Evolutionary conservation across 139 green algal genomes (phyloP).

Genomic region (Picochlorum sp.): DNA sequence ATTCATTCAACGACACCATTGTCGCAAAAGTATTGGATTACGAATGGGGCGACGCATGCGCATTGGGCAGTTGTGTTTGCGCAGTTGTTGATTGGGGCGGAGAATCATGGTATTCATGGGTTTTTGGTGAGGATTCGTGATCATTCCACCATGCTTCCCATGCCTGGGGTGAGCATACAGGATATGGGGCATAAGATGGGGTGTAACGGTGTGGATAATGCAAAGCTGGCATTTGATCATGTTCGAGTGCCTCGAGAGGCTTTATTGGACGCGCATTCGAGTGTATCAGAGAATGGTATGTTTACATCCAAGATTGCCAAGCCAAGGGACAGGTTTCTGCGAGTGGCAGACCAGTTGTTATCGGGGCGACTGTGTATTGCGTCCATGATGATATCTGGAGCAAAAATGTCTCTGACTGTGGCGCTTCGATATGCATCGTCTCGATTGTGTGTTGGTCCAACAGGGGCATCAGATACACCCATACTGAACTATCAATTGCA

Average conservation of each 20-base stretch:
- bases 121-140: constrained; percentile 80
- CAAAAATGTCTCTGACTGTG: constrained; percentile 59
- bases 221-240: constrained; percentile 72
- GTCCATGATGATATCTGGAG: constrained; percentile 70
- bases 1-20: constrained; percentile 5
- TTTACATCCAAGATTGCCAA: constrained; percentile 56
- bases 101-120: constrained; percentile 79
- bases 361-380: constrained; percentile 85
- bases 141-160: constrained; percentile 22
- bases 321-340: constrained; percentile 64
- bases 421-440: constrained; percentile 62
- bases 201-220: constrained; percentile 87
- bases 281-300: constrained; percentile 49
- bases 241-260: constrained; percentile 56
- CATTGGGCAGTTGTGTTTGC: constrained; percentile 85
- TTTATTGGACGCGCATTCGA: constrained; percentile 65
- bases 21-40: constrained; percentile 71
- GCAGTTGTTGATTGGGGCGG: constrained; percentile 49
- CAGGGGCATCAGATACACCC: constrained; percentile 70
- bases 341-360: constrained; percentile 83
- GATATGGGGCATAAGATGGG: constrained; percentile 81
- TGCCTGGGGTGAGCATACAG: constrained; percentile 28
- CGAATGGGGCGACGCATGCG: constrained; percentile 71
- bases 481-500: constrained; percentile 91
- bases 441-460: constrained; percentile 70